Conservation (phyloP, 2,329 filamentous ascomycete species). For the Madurella mycetomatis region DNA sequence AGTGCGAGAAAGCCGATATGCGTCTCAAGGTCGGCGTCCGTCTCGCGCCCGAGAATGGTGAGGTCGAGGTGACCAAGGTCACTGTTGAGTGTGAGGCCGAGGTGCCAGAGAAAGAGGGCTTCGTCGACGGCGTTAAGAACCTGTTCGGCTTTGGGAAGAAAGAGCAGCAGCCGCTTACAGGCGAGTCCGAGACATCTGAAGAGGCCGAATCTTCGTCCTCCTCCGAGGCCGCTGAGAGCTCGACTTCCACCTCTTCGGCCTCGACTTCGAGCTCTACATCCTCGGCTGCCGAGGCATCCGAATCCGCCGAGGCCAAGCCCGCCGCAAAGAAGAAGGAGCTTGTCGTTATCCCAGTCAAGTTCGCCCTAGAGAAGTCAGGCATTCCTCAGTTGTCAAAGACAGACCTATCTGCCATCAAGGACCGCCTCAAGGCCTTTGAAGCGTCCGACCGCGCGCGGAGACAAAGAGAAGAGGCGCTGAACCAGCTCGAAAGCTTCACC, state of each 20-base stretch:
- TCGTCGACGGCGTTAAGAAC: slow-evolving; percentile 93
- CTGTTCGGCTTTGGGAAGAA: slow-evolving; percentile 94
- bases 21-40: slow-evolving; percentile 74
- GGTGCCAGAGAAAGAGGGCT: slow-evolving; percentile 64
- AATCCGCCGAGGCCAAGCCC: slow-evolving; percentile 47
- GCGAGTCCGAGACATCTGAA: slow-evolving; percentile 50
- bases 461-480: slow-evolving; percentile 79
- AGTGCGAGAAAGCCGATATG: slow-evolving; percentile 72
- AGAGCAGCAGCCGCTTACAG: slow-evolving; percentile 70
- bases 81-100: slow-evolving; percentile 82
- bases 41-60: slow-evolving; percentile 67
- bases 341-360: slow-evolving; percentile 49
- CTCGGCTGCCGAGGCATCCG: slow-evolving; percentile 45
- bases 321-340: slow-evolving; percentile 58
- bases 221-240: slow-evolving; percentile 37
- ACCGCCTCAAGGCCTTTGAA: slow-evolving; percentile 79
- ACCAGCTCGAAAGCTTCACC: slow-evolving; percentile 88
- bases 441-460: slow-evolving; percentile 74
- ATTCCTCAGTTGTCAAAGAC: slow-evolving; percentile 45
- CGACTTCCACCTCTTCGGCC: slow-evolving; percentile 32
- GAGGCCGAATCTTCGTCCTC: slow-evolving; percentile 37
- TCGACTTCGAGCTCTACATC: slow-evolving; percentile 31
- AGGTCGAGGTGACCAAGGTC: slow-evolving; percentile 74
- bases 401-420: slow-evolving; percentile 51
- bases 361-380: slow-evolving; percentile 47